phyloP scores from a whole-genome alignment of 441 rosid genomes.

The Erodium moschatum region DNA sequence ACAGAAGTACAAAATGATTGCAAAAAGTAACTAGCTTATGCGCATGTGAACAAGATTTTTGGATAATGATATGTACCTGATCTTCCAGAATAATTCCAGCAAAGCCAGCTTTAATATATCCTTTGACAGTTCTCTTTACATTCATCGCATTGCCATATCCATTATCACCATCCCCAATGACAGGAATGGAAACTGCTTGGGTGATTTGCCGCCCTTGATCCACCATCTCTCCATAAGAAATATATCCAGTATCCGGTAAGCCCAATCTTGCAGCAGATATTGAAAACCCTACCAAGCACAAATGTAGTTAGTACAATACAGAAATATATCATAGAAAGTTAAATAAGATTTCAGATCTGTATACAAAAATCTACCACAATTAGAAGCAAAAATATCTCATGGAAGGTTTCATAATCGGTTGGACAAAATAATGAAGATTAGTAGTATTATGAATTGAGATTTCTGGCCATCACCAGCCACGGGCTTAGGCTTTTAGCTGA shows the following conservation, averaged over 20 bases:
- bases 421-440: background rate
- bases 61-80: constrained; percentile 40
- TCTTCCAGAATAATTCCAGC: constrained; percentile 84
- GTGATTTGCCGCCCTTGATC: constrained; percentile 81
- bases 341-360: background rate
- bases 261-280: constrained; percentile 78
- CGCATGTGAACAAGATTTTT: no score
- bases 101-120: constrained; percentile 74
- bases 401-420: background rate
- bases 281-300: constrained; percentile 52
- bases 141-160: constrained; percentile 86
- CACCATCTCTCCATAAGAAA: constrained; percentile 90
- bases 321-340: background rate
- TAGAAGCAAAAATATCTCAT: background rate
- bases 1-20: background rate
- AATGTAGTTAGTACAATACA: background rate
- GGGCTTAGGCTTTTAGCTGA: background rate
- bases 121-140: constrained; percentile 80
- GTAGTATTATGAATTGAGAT: background rate
- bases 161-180: constrained; percentile 78
- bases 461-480: background rate
- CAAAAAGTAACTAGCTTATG: background rate
- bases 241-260: constrained; percentile 61
- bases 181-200: constrained; percentile 64
- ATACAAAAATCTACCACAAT: background rate